A percentile compares a stretch with the other conserved stretches of the same genome.
These are phyloP conservation scores for Candida morakotiae DNA, from an alignment of 805 yeast species.

Conservation along the genomic window DNA sequence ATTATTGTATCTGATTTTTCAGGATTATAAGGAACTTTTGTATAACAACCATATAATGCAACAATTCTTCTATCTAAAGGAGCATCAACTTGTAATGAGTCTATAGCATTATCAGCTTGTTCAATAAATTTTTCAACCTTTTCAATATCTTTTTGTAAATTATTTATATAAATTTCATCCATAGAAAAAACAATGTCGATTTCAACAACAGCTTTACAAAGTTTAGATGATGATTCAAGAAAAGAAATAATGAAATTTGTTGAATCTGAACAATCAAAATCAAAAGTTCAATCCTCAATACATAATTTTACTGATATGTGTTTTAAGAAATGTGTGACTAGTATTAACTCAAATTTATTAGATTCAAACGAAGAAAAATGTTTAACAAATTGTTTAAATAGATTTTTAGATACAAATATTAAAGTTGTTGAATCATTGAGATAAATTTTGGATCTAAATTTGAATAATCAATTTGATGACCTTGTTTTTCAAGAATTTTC, in stretches of 20 bases:
- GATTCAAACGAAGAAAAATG: constrained; percentile 64
- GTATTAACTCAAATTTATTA: constrained; percentile 47
- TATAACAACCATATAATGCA: constrained; percentile 17
- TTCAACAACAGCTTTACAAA: constrained; percentile 32
- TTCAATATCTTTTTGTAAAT: constrained; percentile 16
- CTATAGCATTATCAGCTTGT: constrained; percentile 21
- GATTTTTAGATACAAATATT: constrained; percentile 84
- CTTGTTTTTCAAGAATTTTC: constrained; percentile 18
- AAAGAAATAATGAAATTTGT: constrained; percentile 72
- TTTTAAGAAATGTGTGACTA: constrained; percentile 69
- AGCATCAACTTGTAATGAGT: constrained; percentile 6
- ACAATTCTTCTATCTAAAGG: constrained; percentile 12
- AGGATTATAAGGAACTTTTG: constrained; percentile 20
- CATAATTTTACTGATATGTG: constrained; percentile 89
- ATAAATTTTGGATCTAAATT: constrained; percentile 19
- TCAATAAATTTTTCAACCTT: constrained; percentile 13
- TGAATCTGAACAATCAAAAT: constrained; percentile 79
- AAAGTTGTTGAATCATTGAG: constrained; percentile 67
- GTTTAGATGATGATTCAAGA: constrained; percentile 62
- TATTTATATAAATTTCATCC: constrained; percentile 14
- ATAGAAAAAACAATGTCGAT: constrained; percentile 16
- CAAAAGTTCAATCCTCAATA: constrained; percentile 81
- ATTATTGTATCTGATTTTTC: constrained; percentile 26
- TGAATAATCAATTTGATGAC: background rate
- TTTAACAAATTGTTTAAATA: constrained; percentile 73